Percentiles rank a stretch among this genome's conserved stretches.
These are phyloP conservation scores for Rugiboletus extremiorientalis DNA, from an alignment of 1,284 basidiomycete species.

Conservation along the genomic window DNA sequence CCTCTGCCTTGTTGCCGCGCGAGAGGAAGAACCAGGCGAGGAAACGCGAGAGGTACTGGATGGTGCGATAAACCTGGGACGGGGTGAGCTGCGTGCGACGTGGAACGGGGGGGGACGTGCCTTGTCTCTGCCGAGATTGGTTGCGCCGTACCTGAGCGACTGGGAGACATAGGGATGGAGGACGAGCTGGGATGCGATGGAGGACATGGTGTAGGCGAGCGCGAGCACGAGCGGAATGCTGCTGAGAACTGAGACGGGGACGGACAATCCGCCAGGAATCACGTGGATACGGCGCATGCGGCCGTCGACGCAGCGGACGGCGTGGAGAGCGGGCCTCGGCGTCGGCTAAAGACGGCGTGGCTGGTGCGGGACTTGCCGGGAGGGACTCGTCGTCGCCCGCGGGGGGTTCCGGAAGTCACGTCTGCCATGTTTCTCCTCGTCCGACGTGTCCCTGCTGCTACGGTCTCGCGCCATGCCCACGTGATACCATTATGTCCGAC, in stretches of 20 bases:
- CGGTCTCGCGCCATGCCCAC: constrained; percentile 22
- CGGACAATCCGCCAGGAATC: constrained; percentile 24
- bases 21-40: constrained; percentile 80
- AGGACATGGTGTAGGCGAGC: constrained; percentile 48
- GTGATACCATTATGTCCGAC: constrained; percentile 20
- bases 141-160: constrained; percentile 73
- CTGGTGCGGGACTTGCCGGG: too few species aligned
- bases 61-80: constrained; percentile 79
- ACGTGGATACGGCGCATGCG: constrained; percentile 27
- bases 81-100: not conserved
- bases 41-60: constrained; percentile 93
- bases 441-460: constrained; percentile 9
- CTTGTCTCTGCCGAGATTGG: constrained; percentile 90
- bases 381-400: too few species aligned
- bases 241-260: not conserved
- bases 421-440: constrained; percentile 18
- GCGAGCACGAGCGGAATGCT: constrained; percentile 14
- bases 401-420: too few species aligned
- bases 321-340: not conserved
- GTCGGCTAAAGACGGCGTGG: too few species aligned
- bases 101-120: constrained; percentile 35
- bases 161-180: constrained; percentile 82
- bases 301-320: too few species aligned
- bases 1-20: constrained; percentile 63
- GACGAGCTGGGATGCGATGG: constrained; percentile 71